Conservation (phyloP, 208 protist genomes). For the Lotmaria passim region DNA sequence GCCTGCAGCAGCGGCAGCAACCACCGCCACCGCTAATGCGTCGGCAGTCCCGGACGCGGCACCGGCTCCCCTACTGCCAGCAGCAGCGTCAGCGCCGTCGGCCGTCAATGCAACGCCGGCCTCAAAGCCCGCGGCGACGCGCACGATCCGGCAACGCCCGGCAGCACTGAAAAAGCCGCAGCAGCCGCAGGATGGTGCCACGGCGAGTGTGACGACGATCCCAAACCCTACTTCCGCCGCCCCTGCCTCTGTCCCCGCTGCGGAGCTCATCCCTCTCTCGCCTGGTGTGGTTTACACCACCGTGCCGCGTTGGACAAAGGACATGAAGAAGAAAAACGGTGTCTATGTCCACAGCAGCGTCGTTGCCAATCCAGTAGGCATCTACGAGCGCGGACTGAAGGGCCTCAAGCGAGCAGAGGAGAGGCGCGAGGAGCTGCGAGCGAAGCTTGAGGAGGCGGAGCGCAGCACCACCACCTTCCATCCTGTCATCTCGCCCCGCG, state of each 20-base stretch:
- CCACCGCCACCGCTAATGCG: too few relatives aligned
- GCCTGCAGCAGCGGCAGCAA: too few relatives aligned
- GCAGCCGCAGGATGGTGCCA: not conserved
- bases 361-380: conserved; percentile 12
- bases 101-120: not conserved
- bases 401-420: conserved; percentile 11
- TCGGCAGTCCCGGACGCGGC: too few relatives aligned
- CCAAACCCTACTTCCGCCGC: not conserved
- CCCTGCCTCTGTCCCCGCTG: not conserved
- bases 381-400: conserved; percentile 44
- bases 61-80: not conserved
- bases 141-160: not conserved
- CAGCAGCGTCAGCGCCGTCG: not conserved
- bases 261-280: conserved; percentile 9
- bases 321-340: conserved; percentile 23
- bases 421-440: conserved; percentile 38
- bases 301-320: conserved; percentile 13
- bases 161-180: not conserved
- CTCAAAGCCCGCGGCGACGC: not conserved
- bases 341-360: conserved; percentile 1
- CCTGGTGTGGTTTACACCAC: conserved; percentile 11
- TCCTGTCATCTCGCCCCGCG: conserved; percentile 49
- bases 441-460: conserved; percentile 29
- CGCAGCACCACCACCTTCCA: conserved; percentile 47
- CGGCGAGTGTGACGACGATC: not conserved